These are phyloP conservation scores for Candida albicans DNA, from an alignment of 1,139 yeast species.

Conservation along the genomic window DNA sequence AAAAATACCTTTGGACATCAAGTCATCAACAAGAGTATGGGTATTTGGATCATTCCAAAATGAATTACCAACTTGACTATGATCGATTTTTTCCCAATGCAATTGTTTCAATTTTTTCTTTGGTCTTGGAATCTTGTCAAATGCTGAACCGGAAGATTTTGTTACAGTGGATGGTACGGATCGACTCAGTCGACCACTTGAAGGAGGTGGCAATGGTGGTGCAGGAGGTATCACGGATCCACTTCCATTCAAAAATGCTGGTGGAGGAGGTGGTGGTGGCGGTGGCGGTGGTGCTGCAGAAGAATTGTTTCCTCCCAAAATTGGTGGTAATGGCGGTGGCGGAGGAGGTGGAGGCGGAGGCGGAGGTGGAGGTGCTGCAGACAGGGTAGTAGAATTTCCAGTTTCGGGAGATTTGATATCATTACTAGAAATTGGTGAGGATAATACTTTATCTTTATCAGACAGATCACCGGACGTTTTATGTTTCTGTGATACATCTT, in stretches of 20 bases:
- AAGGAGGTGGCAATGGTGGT: conserved; percentile 27
- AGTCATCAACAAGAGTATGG: conserved; percentile 53
- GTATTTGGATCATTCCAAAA: conserved; percentile 56
- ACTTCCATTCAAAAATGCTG: conserved; percentile 7
- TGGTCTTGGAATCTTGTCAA: conserved; percentile 69
- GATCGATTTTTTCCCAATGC: conserved; percentile 81
- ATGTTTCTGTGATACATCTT: neutral
- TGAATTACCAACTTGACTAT: conserved; percentile 50
- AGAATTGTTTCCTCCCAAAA: conserved; percentile 14
- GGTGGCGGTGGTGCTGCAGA: conserved; percentile 25
- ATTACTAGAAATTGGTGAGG: conserved; percentile 18
- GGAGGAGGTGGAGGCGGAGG: conserved; percentile 15
- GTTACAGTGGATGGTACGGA: conserved; percentile 25
- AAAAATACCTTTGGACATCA: conserved; percentile 68
- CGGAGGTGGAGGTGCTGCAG: conserved; percentile 18
- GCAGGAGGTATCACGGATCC: conserved; percentile 22
- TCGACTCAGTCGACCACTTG: conserved; percentile 22
- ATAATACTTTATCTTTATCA: conserved; percentile 12
- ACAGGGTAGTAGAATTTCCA: neutral
- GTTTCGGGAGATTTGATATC: neutral
- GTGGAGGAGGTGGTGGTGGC: conserved; percentile 27
- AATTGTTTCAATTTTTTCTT: conserved; percentile 75
- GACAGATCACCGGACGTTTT: neutral
- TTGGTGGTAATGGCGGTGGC: conserved; percentile 22
- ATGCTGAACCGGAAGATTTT: conserved; percentile 27